These are phyloP conservation scores for Musa beccarii DNA, from an alignment of 176 grass and related monocot species.

Conservation along the genomic window DNA sequence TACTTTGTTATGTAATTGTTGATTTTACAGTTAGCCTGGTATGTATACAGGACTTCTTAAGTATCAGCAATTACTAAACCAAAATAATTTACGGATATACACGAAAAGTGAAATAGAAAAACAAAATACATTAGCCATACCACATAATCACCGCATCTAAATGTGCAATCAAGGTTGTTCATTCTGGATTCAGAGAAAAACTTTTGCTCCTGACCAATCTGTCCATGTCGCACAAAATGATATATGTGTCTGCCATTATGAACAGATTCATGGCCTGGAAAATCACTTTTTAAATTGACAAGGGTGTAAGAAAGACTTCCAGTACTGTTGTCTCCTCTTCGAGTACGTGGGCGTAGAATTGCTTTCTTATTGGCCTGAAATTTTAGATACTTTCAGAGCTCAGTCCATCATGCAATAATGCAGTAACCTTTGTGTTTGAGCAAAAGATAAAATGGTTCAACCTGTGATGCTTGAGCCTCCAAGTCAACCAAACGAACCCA, in stretches of 20 bases:
- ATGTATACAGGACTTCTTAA: too few species aligned
- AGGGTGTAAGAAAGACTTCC: conserved; percentile 27
- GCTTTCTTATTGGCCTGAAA: conserved; percentile 69
- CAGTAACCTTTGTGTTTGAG: background rate
- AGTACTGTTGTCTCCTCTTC: conserved; percentile 27
- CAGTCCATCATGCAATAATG: background rate
- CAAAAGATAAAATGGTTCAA: conserved; percentile 18
- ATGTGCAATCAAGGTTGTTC: conserved; percentile 46
- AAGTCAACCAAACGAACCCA: conserved; percentile 86
- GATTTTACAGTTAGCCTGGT: too few species aligned
- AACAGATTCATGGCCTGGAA: conserved; percentile 46
- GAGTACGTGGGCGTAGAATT: conserved; percentile 32
- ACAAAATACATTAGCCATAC: conserved; percentile 29
- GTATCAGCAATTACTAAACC: too few species aligned
- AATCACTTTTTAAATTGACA: conserved; percentile 54
- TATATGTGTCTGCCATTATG: conserved; percentile 72
- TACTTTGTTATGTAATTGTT: too few species aligned
- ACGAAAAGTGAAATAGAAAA: background rate
- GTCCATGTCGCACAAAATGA: conserved; percentile 54
- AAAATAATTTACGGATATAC: background rate
- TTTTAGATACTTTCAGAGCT: background rate
- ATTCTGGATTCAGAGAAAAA: conserved; percentile 17
- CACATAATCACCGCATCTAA: conserved; percentile 75
- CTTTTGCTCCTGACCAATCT: conserved; percentile 12
- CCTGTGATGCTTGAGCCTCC: conserved; percentile 78